A percentile compares a stretch with the other conserved stretches of the same genome.
Evolutionary conservation across 2,329 filamentous ascomycete species (phyloP).

Genomic region (Zelopaecilomyces penicillatus): DNA sequence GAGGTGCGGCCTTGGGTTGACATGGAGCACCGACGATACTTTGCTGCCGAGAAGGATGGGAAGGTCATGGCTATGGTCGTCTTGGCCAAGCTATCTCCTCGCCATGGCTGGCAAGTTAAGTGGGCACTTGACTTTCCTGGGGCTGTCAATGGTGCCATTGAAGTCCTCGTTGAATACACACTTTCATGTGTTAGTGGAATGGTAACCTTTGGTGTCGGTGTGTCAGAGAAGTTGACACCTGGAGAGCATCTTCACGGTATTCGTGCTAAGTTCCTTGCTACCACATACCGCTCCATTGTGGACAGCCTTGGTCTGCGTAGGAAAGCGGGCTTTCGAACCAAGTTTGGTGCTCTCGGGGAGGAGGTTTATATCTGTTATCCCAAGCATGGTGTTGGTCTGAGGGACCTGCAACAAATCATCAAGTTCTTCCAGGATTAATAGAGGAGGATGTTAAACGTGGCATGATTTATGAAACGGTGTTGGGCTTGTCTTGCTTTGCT

Average conservation of each 20-base stretch:
- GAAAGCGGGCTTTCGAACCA: constrained; percentile 85
- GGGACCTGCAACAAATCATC: constrained; percentile 76
- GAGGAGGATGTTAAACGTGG: too few relatives aligned
- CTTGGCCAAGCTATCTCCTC: constrained; percentile 69
- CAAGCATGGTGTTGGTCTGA: constrained; percentile 71
- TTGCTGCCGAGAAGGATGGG: constrained; percentile 68
- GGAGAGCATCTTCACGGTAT: constrained; percentile 76
- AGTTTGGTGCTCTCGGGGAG: constrained; percentile 78
- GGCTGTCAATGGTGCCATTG: constrained; percentile 79
- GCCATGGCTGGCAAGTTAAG: constrained; percentile 88
- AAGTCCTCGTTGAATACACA: constrained; percentile 68
- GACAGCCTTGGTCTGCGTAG: constrained; percentile 73
- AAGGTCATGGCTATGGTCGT: constrained; percentile 71
- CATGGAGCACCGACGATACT: constrained; percentile 73
- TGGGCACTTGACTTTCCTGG: constrained; percentile 91
- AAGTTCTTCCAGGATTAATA: constrained; percentile 75
- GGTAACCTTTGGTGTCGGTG: constrained; percentile 84
- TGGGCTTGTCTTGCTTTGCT: too few relatives aligned
- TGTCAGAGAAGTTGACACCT: constrained; percentile 62
- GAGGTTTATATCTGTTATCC: constrained; percentile 87
- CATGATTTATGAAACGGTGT: too few relatives aligned
- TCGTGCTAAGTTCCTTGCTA: constrained; percentile 71
- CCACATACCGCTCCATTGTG: constrained; percentile 74
- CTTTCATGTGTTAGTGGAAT: constrained; percentile 43
- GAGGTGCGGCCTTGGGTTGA: constrained; percentile 87